Base-by-base conservation (phyloP, 108 stramenopile species). In the Nitzschia sp. region DNA sequence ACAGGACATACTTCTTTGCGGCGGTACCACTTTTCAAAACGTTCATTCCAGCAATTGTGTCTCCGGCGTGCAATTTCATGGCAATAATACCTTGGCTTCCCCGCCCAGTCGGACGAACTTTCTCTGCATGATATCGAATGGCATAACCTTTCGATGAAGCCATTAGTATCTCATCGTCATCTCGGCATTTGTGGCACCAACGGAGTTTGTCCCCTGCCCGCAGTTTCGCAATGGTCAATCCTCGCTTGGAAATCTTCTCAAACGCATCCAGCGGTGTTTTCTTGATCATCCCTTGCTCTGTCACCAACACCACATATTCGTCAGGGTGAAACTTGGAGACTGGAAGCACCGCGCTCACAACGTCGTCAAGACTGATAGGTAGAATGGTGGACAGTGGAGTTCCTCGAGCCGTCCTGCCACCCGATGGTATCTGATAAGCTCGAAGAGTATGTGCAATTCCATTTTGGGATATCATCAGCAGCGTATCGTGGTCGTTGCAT, bases 401-500 rank as follows among this genome's bases (percentile, higher is more conserved):
- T 10, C 94, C 91, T 65, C 89, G 90, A 10, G 91, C 89, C 17
- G 86, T 89, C 10, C 92, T 76, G 22, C 84, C 75, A n/a, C 79
- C 90, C 21, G 73, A 71, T 9, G 92, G 92, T 22, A 93, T 79
- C 68, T 96, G 91, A 73, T 92, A 97, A 21, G 93, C 97, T 57
- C 91, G 76, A 24, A 97, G 57, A 10, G 92, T 95, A 69, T 86
- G 94, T n/a, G 95, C 95, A 59, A 97, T 81, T 10, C 97, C 97
- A 50, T 68, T 82, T 60, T 95, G 91, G 3, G 92, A 85, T 15
- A 92, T 84, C 91, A 97, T 96, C 6, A 98, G 69, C 14, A 98
- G 70, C 5, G 90, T 94, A 71, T 98, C 96, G 69, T 97, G 97
- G 68, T 97, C 96, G 65, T 94, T 95, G 73, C 96, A 97, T 10